These are phyloP conservation scores for Arabidopsis lyrata DNA, from an alignment of 441 rosid species.

Conservation along the genomic window DNA sequence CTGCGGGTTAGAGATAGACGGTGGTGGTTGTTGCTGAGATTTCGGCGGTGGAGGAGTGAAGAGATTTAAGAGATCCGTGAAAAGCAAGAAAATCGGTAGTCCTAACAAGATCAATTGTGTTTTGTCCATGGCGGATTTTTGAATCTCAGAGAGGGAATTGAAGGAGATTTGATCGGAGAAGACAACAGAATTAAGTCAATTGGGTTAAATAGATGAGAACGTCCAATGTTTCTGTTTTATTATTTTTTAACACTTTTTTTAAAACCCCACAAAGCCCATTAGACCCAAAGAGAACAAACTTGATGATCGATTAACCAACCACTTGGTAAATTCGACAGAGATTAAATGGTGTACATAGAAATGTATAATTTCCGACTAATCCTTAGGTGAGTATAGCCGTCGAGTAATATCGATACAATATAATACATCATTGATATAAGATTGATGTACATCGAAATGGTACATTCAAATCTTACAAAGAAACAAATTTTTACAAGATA, in stretches of 20 bases:
- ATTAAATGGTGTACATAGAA: too few relatives aligned
- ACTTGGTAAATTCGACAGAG: too few relatives aligned
- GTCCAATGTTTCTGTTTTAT: not conserved
- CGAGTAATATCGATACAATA: not conserved
- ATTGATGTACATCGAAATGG: conserved; percentile 24
- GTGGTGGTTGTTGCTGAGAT: conserved; percentile 46
- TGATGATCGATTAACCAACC: not conserved
- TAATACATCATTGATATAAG: not conserved
- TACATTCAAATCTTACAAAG: conserved; percentile 28
- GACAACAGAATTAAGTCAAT: too few relatives aligned
- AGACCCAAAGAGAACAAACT: not conserved
- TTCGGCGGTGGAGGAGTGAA: conserved; percentile 73
- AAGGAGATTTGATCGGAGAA: not conserved
- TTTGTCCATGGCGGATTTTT: conserved; percentile 52
- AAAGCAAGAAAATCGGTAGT: conserved; percentile 60
- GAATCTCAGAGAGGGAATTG: not conserved
- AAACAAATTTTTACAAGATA: conserved; percentile 20
- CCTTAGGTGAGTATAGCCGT: too few relatives aligned
- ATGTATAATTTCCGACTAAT: too few relatives aligned
- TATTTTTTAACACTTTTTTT: not conserved
- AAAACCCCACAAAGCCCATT: not conserved
- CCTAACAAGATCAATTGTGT: conserved; percentile 59
- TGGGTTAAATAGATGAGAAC: not conserved
- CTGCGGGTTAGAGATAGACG: conserved; percentile 41
- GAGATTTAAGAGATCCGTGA: conserved; percentile 61